Evolutionary conservation across 176 grass and related monocot genomes (phyloP), one percentile per base, ranked within the genome.

Genomic region (Thinopyrum elongatum): DNA sequence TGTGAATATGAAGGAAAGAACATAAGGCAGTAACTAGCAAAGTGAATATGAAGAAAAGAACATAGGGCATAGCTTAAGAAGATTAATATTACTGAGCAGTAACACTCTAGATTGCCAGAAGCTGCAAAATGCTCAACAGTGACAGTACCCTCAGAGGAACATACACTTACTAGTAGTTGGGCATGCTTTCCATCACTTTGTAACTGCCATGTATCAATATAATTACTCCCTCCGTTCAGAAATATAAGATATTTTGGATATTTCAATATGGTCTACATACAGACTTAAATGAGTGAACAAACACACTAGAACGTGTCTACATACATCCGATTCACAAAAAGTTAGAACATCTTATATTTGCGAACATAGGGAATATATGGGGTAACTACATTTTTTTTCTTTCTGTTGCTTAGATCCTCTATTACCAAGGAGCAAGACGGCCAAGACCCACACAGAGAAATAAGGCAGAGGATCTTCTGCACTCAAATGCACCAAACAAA

Each of bases 121-220:
- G 23, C 9, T 46, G 65, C 41, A 58, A 83, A 70, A 8, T 77
- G 61, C 53, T 51, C 31, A 87, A 57, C 26, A 87, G 29, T 73
- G 67, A n/a, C 42, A 84, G 42, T 79, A 49, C 42, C 35, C 36
- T 41, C 10, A 58, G 21, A 38, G 19, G 46, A 53, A 42, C 51
- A 75, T 38, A 80, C 14, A 57, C 26, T 34, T 29, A 14, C 17
- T 28, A 62, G 21, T 31, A 77, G 22, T 86, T 82, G 28, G 70
- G 5, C 46, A 11, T 19, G 79, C 16, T 51, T 65, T 72, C 28
- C 25, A 42, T 42, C 65, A 84, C 17, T 60, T n/a, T 27, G 9
- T 25, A 81, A 61, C 11, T 33, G 36, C n/a, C 58, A 31, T 65
- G 41, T 26, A 80, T 3, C 4, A 5, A 30, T 15, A 38, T 76